Base-by-base conservation (phyloP, 2,329 filamentous ascomycete species). In the Sordariomycetes sp. region DNA sequence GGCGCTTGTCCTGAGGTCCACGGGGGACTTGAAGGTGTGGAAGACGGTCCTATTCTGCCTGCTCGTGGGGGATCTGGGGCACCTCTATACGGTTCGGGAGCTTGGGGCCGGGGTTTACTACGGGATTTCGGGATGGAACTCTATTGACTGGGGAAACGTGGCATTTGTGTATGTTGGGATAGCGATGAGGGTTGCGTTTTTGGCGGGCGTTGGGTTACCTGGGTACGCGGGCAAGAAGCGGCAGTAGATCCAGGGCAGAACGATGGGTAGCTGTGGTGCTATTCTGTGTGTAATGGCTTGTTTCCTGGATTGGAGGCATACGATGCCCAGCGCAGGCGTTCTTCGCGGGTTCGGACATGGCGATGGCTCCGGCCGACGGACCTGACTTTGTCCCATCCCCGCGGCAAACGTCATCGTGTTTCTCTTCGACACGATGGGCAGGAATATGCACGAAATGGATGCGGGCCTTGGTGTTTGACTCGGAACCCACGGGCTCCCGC, bases 41-140 rank as follows among this genome's bases (percentile, higher is more conserved):
- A 76, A 73, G 62, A 75, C 80, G 1, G 74, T 91, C 28, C 72
- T 91, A 4, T 70, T 85, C 52, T 83, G 79, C 42, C 72, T 91
- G 59, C 75, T 91, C 35, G 67, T 91, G 17, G 88, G 86, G n/a
- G 88, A 92, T 68, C 67, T 90, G 36, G 88, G 87, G 3, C 88
- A 91, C 68, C 70, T 91, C 57, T 87, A 84, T 68, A 82, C 82
- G 39, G 76, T 90, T 59, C 71, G 74, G 39, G 72, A 72, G 32
- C 72, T 86, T 34, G 87, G 87, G 0, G 62, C 66, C 13, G 69
- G 72, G 10, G 73, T 89, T n/a, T 89, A 86, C 69, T 87, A 81
- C 76, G 74, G 81, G 61, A 73, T 80, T 32, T 64, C 69, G 61
- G 67, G 69, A 10, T 89, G 85, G 86, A 88, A 86, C 67, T 74